phyloP scores from a whole-genome alignment of 495 filamentous ascomycete species.

The Neurospora sp. region DNA sequence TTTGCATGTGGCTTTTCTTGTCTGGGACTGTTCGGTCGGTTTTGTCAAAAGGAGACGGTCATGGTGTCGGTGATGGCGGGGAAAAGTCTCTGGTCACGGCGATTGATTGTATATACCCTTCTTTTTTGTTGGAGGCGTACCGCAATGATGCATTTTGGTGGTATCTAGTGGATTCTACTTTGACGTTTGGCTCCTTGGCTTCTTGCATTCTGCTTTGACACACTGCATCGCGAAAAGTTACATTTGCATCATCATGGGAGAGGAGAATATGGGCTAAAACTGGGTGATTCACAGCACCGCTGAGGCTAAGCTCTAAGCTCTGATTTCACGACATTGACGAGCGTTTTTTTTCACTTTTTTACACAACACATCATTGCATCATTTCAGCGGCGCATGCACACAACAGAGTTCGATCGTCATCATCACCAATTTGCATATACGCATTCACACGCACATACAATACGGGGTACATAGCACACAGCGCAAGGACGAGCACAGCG shows the following conservation, averaged over 20 bases:
- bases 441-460: background rate
- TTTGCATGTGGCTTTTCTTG: background rate
- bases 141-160: background rate
- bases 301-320: background rate
- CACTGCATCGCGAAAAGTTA: background rate
- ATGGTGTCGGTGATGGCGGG: background rate
- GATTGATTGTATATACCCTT: constrained; percentile 1
- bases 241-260: background rate
- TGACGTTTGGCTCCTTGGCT: background rate
- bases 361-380: background rate
- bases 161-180: background rate
- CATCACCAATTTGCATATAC: background rate
- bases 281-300: background rate
- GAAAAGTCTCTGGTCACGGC: background rate
- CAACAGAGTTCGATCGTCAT: background rate
- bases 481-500: background rate
- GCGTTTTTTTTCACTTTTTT: background rate
- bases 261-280: background rate
- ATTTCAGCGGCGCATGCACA: background rate
- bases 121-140: background rate
- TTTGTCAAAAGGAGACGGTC: background rate
- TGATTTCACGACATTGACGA: background rate
- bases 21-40: background rate
- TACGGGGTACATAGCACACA: background rate
- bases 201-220: background rate